Evolutionary conservation across 2,329 filamentous ascomycete species (phyloP), one percentile per base, ranked within the genome.

Genomic region (Domatiomyces catenatus): DNA sequence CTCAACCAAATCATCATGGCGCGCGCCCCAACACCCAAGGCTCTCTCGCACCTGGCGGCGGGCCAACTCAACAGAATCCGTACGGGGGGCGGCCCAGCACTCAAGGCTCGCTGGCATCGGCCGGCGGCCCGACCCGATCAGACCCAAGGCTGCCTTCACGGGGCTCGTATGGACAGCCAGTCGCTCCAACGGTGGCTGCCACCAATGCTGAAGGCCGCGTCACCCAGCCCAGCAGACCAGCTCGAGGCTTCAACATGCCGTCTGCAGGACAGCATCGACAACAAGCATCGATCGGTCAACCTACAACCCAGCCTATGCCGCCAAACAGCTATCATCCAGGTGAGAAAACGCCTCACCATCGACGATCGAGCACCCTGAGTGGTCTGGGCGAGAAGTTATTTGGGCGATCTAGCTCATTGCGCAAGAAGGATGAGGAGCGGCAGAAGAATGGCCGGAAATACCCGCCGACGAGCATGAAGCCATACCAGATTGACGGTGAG

Each of bases 171-270:
- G 86, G 86, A 57, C 86, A 93, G 66, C 92, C 90, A 47, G 82
- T 82, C 45, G 86, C 87, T 50, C 89, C 92, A 26, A 80, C 87
- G 46, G 82, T 95, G 53, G 88, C 88, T 47, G 83, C 84, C 59
- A 92, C 88, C 48, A 94, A 92, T 66, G 88, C 79, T 3, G 85
- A 94, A 65, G 90, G 88, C 56, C 84, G 84, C 56, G 87, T 96
- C 60, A 85, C 92, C 57, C 90, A 94, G 64, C 85, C 85, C 8
- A 69, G 75, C 67, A 57, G 76, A 65, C 70, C 58, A 48, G 71
- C 75, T 56, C 79, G 82, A 61, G 79, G 78, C 56, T 86, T 88
- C 63, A 77, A 79, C 47, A 87, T 90, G 28, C 84, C 83, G 18
- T 74, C 78, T 48, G 76, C 81, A 12, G 76, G 83, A 47, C 77